phyloP scores from a whole-genome alignment of 176 grass and related monocot species.

The Saccharum officinarum region DNA sequence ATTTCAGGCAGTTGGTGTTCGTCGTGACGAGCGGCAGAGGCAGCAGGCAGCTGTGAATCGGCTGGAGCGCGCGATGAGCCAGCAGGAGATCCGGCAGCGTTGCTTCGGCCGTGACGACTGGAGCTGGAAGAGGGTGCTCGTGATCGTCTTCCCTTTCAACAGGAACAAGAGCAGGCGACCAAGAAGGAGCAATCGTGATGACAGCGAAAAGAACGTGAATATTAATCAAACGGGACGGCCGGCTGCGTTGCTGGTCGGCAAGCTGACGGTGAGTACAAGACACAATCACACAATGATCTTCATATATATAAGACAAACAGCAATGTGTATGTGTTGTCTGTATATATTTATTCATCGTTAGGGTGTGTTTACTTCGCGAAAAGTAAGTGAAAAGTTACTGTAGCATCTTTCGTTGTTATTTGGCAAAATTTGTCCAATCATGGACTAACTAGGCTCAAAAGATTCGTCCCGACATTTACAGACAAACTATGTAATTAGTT shows the following conservation, averaged over 20 bases:
- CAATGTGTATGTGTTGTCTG: too few species aligned
- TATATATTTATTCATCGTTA: neutral
- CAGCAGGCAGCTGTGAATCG: neutral
- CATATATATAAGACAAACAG: too few species aligned
- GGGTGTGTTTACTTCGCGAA: too few species aligned
- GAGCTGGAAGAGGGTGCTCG: slow-evolving; percentile 45
- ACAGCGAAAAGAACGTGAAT: neutral
- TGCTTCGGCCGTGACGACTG: slow-evolving; percentile 29
- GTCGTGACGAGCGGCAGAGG: neutral
- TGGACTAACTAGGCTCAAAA: too few species aligned
- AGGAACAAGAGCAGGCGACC: neutral
- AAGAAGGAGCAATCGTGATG: neutral
- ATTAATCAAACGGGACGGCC: slow-evolving; percentile 12
- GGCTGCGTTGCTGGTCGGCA: slow-evolving; percentile 28
- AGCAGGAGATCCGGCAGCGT: slow-evolving; percentile 18
- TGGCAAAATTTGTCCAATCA: too few species aligned
- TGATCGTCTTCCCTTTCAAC: slow-evolving; percentile 25
- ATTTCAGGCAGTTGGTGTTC: neutral
- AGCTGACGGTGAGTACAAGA: neutral
- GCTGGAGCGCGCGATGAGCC: slow-evolving; percentile 17
- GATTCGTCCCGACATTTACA: too few species aligned
- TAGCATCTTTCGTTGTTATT: too few species aligned
- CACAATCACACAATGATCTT: too few species aligned
- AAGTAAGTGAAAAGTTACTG: too few species aligned
- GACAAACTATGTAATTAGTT: too few species aligned